Percentiles rank a stretch among this genome's conserved stretches.
These are phyloP conservation scores for Ophiocordyceps camponoti-leonardi DNA, from an alignment of 2,329 filamentous ascomycete species.

Conservation along the genomic window DNA sequence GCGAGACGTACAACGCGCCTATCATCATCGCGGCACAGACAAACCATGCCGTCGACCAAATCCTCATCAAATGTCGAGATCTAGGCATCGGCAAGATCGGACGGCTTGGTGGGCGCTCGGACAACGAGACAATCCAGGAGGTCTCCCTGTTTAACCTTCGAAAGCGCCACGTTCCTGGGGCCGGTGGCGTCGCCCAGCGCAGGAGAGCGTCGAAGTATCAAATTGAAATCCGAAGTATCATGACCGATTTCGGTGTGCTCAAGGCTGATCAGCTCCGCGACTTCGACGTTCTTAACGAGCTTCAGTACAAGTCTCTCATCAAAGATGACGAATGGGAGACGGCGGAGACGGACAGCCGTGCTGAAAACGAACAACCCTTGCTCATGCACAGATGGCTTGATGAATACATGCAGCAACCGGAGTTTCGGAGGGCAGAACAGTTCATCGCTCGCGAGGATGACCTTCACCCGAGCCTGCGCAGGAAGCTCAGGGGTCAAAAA, in stretches of 20 bases:
- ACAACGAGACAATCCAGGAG: slow-evolving; percentile 45
- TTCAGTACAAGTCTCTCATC: slow-evolving; percentile 44
- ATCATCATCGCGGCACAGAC: slow-evolving; percentile 75
- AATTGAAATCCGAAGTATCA: slow-evolving; percentile 7
- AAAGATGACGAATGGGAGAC: slow-evolving; percentile 23
- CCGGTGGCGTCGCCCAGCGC: too few relatives aligned
- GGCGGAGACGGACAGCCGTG: neutral
- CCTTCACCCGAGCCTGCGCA: neutral
- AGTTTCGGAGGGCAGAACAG: neutral
- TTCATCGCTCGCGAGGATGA: neutral
- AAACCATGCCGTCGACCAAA: slow-evolving; percentile 78
- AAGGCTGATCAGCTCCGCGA: slow-evolving; percentile 34
- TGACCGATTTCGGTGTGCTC: slow-evolving; percentile 25
- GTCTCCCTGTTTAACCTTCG: slow-evolving; percentile 50
- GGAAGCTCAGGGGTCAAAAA: neutral
- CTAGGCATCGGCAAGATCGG: slow-evolving; percentile 34
- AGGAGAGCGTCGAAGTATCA: neutral
- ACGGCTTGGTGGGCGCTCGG: slow-evolving; percentile 48
- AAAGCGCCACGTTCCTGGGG: slow-evolving; percentile 5
- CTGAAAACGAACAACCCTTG: neutral
- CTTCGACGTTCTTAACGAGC: slow-evolving; percentile 39
- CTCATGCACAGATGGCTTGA: slow-evolving; percentile 6
- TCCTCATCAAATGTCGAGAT: slow-evolving; percentile 45
- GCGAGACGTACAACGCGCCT: slow-evolving; percentile 25
- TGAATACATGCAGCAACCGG: slow-evolving; percentile 1